These are phyloP conservation scores for Diaporthe destruens DNA, from an alignment of 2,329 filamentous ascomycete species.

Conservation along the genomic window DNA sequence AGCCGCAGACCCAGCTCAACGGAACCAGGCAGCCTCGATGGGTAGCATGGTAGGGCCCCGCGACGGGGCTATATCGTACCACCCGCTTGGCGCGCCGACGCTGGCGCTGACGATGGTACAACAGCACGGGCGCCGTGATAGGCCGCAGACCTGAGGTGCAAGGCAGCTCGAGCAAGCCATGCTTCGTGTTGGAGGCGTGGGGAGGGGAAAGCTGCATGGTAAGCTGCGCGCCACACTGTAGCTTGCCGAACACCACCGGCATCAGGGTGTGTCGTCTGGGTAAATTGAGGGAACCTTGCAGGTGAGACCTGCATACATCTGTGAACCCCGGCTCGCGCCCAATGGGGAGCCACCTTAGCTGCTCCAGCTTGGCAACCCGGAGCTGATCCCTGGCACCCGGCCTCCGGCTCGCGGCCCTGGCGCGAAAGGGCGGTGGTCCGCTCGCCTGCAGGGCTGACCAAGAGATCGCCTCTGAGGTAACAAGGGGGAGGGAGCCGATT, in stretches of 20 bases:
- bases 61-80: slow-evolving; percentile 12
- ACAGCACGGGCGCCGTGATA: slow-evolving; percentile 16
- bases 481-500: slow-evolving; percentile 28
- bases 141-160: slow-evolving; percentile 4
- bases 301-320: slow-evolving; percentile 27
- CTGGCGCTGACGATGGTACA: slow-evolving; percentile 33
- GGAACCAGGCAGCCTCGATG: slow-evolving; percentile 32
- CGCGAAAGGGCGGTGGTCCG: slow-evolving; percentile 2
- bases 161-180: slow-evolving; percentile 15
- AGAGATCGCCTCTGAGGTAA: neutral
- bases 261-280: slow-evolving; percentile 16
- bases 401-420: slow-evolving; percentile 20
- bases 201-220: slow-evolving; percentile 28
- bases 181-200: slow-evolving; percentile 26
- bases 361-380: slow-evolving; percentile 22
- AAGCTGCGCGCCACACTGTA: slow-evolving; percentile 35
- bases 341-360: slow-evolving; percentile 13
- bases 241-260: slow-evolving; percentile 22
- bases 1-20: slow-evolving; percentile 31
- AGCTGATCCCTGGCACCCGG: slow-evolving; percentile 26
- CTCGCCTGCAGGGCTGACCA: slow-evolving; percentile 27
- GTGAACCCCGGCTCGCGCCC: slow-evolving; percentile 22
- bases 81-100: slow-evolving; percentile 8
- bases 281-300: slow-evolving; percentile 32
- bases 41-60: neutral